Evolutionary conservation across 805 yeast species (phyloP).

Genomic region (Barnettozyma californica): DNA sequence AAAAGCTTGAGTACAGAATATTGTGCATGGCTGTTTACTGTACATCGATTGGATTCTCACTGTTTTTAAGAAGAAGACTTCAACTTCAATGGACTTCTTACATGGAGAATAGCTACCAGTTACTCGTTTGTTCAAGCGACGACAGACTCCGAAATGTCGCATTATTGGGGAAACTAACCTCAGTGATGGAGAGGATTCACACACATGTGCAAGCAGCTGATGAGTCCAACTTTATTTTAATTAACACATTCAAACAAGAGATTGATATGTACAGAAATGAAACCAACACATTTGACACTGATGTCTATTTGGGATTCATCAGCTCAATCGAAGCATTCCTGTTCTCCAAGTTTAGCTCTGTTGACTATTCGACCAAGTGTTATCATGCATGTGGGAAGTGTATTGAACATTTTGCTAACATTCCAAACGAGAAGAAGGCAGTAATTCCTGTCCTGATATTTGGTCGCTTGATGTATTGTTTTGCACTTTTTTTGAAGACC

Average conservation of each 20-base stretch:
- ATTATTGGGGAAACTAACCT: constrained; percentile 51
- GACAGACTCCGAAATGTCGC: constrained; percentile 41
- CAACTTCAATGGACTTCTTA: constrained; percentile 57
- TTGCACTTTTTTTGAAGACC: constrained; percentile 23
- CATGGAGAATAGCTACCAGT: constrained; percentile 53
- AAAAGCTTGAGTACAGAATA: constrained; percentile 41
- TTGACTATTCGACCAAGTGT: constrained; percentile 18
- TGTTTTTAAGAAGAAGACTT: constrained; percentile 59
- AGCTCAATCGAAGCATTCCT: constrained; percentile 24
- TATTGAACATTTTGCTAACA: constrained; percentile 12
- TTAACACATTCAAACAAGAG: constrained; percentile 15
- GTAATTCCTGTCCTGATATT: constrained; percentile 19
- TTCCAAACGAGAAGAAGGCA: constrained; percentile 15
- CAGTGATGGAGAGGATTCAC: constrained; percentile 52
- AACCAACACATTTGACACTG: constrained; percentile 8
- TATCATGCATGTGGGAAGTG: constrained; percentile 19
- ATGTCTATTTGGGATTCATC: constrained; percentile 17
- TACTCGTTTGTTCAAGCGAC: constrained; percentile 35
- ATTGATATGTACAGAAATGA: constrained; percentile 11
- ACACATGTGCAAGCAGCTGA: constrained; percentile 12
- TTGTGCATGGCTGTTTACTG: constrained; percentile 56
- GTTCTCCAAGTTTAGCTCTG: constrained; percentile 18
- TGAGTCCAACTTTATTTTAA: constrained; percentile 15
- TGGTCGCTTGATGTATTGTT: constrained; percentile 26
- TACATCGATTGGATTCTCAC: constrained; percentile 55